These are phyloP conservation scores for Knufia petricola DNA, from an alignment of 2,329 filamentous ascomycete species.

Conservation along the genomic window DNA sequence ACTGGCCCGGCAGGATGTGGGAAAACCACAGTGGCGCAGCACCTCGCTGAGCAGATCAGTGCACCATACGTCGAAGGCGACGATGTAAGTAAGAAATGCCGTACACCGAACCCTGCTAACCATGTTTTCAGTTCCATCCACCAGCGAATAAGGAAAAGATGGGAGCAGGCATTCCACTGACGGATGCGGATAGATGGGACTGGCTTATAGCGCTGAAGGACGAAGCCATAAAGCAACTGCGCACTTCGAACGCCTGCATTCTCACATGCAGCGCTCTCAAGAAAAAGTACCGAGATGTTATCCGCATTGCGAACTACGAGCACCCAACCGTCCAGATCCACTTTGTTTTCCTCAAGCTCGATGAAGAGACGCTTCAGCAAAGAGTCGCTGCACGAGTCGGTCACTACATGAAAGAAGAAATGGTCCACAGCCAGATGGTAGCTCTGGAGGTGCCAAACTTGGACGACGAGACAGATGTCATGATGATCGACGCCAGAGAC, in stretches of 20 bases:
- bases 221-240: slow-evolving; percentile 39
- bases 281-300: slow-evolving; percentile 91
- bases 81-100: slow-evolving; percentile 46
- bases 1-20: slow-evolving; percentile 71
- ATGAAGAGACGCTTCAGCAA: slow-evolving; percentile 63
- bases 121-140: slow-evolving; percentile 34
- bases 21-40: slow-evolving; percentile 64
- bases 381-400: slow-evolving; percentile 65
- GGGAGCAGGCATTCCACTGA: slow-evolving; percentile 71
- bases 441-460: slow-evolving; percentile 69
- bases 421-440: slow-evolving; percentile 88
- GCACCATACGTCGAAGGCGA: slow-evolving; percentile 70
- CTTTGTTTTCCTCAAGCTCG: slow-evolving; percentile 82
- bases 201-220: slow-evolving; percentile 77
- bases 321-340: slow-evolving; percentile 66
- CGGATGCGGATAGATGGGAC: slow-evolving; percentile 92
- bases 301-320: slow-evolving; percentile 70
- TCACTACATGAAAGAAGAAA: slow-evolving; percentile 92
- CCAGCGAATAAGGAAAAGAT: slow-evolving; percentile 83
- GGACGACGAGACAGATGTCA: slow-evolving; percentile 60
- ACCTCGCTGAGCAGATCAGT: slow-evolving; percentile 52
- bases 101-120: slow-evolving; percentile 12
- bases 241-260: slow-evolving; percentile 64
- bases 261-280: slow-evolving; percentile 94
- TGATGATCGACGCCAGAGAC: slow-evolving; percentile 54